Conservation (phyloP, 2,329 filamentous ascomycete genomes). For the Beauveria bassiana region DNA sequence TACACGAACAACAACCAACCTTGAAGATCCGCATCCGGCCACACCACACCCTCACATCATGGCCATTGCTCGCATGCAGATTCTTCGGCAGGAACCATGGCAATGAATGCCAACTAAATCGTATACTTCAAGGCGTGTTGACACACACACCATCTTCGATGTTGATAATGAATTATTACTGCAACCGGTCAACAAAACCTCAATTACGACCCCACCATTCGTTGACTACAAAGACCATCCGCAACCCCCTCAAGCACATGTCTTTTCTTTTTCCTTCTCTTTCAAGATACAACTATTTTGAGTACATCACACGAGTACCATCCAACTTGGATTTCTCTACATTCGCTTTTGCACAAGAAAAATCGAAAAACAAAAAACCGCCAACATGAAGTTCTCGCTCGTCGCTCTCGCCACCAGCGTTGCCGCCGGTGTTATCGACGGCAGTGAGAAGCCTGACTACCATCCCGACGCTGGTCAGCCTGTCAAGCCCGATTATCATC, state of each 20-base stretch:
- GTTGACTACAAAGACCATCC: slow-evolving; percentile 9
- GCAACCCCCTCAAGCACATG: not conserved
- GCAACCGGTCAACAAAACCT: not conserved
- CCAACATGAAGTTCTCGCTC: slow-evolving; percentile 9
- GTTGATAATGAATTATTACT: not conserved
- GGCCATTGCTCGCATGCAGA: no score
- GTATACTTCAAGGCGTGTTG: not conserved
- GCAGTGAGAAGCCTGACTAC: no score
- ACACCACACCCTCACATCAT: no score
- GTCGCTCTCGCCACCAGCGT: slow-evolving; percentile 9
- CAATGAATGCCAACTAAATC: no score
- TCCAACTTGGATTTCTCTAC: slow-evolving; percentile 4
- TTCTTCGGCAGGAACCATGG: no score
- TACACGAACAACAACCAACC: no score
- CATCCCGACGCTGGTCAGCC: no score
- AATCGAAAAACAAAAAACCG: not conserved
- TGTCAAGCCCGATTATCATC: no score
- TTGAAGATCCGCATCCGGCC: no score
- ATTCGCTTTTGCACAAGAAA: slow-evolving; percentile 2
- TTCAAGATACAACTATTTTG: not conserved
- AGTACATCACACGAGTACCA: not conserved
- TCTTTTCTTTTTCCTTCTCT: not conserved
- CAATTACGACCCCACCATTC: not conserved
- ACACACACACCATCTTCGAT: not conserved
- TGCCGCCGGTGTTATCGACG: not conserved